Evolutionary conservation across 208 protist genomes (phyloP).

Genomic region (Acanthamoeba triangularis): DNA sequence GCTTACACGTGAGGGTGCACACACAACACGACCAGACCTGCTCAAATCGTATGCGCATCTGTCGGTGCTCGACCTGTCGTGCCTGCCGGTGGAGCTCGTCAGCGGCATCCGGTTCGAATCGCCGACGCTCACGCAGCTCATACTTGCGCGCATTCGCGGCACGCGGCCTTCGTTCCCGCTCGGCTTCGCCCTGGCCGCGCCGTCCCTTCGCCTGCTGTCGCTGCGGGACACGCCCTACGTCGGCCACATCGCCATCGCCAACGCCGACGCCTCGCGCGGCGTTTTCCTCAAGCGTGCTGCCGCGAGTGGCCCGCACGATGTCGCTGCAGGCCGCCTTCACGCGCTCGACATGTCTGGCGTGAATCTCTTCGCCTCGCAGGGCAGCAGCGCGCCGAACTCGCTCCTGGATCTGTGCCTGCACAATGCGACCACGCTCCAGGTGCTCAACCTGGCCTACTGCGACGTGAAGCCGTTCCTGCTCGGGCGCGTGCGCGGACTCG

Average conservation of each 20-base stretch:
- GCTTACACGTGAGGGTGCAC: neutral
- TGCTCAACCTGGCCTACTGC: neutral
- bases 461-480: neutral
- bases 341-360: neutral
- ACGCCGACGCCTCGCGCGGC: neutral
- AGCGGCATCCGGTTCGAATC: neutral
- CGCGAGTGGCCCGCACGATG: neutral
- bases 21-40: neutral
- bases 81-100: neutral
- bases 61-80: conserved; percentile 5
- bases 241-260: neutral
- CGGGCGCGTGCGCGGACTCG: neutral
- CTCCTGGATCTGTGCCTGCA: neutral
- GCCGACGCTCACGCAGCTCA: conserved; percentile 1
- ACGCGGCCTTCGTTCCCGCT: neutral
- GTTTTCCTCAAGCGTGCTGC: neutral
- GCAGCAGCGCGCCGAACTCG: neutral
- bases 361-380: neutral
- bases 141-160: neutral
- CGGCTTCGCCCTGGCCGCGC: neutral
- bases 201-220: neutral
- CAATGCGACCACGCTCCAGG: neutral
- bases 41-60: conserved; percentile 31
- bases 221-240: neutral
- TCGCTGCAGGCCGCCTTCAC: neutral